Conservation (phyloP, 495 filamentous ascomycete genomes). For the Filosporella fistucella region DNA sequence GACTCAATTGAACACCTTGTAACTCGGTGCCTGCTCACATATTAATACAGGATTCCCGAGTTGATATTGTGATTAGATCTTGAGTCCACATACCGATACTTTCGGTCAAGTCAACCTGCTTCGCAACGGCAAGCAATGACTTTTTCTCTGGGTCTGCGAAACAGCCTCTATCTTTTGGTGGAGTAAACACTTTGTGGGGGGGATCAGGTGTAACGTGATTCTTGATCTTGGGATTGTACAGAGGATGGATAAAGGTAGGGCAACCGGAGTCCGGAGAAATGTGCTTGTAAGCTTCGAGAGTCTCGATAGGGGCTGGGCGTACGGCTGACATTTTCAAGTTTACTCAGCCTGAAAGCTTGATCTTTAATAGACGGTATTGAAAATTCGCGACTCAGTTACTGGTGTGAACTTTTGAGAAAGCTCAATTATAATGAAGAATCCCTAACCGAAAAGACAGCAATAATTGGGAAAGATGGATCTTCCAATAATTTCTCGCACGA, state of each 20-base stretch:
- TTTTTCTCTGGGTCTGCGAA: slow-evolving; percentile 49
- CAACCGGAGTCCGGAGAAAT: slow-evolving; percentile 19
- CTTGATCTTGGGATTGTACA: slow-evolving; percentile 35
- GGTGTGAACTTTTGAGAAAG: too few relatives aligned
- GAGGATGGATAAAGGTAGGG: slow-evolving; percentile 13
- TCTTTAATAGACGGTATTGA: too few relatives aligned
- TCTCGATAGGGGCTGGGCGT: slow-evolving; percentile 6
- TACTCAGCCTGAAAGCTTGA: neutral
- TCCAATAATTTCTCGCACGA: too few relatives aligned
- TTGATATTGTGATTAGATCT: slow-evolving; percentile 1
- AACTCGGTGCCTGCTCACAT: slow-evolving; percentile 33
- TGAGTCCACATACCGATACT: slow-evolving; percentile 29
- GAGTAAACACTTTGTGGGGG: slow-evolving; percentile 32
- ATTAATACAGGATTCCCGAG: neutral
- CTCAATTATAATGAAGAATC: too few relatives aligned
- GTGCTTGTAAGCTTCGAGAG: slow-evolving; percentile 22
- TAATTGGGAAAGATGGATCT: too few relatives aligned
- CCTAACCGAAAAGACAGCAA: too few relatives aligned
- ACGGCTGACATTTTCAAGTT: slow-evolving; percentile 7
- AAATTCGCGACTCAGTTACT: too few relatives aligned
- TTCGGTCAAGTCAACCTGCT: slow-evolving; percentile 44
- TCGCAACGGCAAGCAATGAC: slow-evolving; percentile 40
- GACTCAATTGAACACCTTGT: slow-evolving; percentile 41
- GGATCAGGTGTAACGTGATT: slow-evolving; percentile 41
- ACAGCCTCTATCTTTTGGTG: slow-evolving; percentile 41